These are phyloP conservation scores for Bipolaris zeicola DNA, from an alignment of 2,329 filamentous ascomycete species.

Conservation along the genomic window DNA sequence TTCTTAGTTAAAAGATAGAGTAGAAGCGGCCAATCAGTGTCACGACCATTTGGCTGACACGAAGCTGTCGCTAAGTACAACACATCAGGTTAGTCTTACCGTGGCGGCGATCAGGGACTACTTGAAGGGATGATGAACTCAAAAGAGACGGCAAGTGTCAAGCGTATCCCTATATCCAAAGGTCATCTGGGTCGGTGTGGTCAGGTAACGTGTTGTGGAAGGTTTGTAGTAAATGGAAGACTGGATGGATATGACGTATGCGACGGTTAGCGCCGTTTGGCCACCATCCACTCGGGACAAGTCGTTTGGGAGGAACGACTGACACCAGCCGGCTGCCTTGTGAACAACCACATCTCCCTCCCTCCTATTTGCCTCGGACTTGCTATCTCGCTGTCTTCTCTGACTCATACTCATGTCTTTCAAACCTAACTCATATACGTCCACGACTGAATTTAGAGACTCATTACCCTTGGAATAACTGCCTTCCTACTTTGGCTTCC, in stretches of 20 bases:
- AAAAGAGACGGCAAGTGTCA: not conserved
- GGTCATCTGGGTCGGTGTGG: not conserved
- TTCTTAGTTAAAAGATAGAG: not conserved
- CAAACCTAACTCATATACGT: slow-evolving; percentile 31
- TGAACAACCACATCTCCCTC: slow-evolving; percentile 10
- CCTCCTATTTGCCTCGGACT: slow-evolving; percentile 9
- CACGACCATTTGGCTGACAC: slow-evolving; percentile 1
- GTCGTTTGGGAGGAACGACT: slow-evolving; percentile 13
- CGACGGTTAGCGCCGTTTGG: slow-evolving; percentile 21
- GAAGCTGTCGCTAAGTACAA: not conserved
- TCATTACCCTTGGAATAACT: slow-evolving; percentile 44
- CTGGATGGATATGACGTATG: slow-evolving; percentile 23
- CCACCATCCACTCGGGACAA: slow-evolving; percentile 15
- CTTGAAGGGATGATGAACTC: not conserved
- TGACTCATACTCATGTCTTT: slow-evolving; percentile 45
- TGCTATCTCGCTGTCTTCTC: slow-evolving; percentile 20
- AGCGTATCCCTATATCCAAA: too few relatives aligned
- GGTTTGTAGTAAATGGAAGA: not conserved
- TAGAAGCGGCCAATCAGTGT: slow-evolving; percentile 7
- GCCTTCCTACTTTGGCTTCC: slow-evolving; percentile 23
- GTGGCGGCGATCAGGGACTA: not conserved
- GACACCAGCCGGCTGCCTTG: slow-evolving; percentile 14
- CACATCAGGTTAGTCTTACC: not conserved
- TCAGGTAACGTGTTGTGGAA: not conserved
- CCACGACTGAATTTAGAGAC: slow-evolving; percentile 37